Evolutionary conservation across 1,284 basidiomycete species (phyloP), one percentile per base, ranked within the genome.

Genomic region (Sporisorium scitamineum): DNA sequence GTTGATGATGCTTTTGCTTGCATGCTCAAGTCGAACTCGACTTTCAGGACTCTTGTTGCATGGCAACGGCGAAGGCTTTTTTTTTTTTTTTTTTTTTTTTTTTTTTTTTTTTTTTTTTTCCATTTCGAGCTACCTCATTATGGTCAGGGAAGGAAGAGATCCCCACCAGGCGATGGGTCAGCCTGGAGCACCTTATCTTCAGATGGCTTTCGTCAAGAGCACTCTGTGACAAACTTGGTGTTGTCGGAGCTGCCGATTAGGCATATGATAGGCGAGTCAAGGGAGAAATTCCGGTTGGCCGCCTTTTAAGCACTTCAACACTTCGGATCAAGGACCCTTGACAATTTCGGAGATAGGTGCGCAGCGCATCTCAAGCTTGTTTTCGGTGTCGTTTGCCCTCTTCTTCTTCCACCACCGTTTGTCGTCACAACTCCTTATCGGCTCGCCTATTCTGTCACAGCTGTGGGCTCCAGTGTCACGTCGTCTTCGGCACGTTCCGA

Each of bases 321-420:
- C 53, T 22, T 64, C 54, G 54, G 54, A 57, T 57, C 54, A 64
- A 53, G 41, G 41, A 29, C 39, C 44, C 51, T 61, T 42, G 34
- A 55, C 45, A 54, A 54, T 59, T 65, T 65, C 63, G 63, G 63
- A 65, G 51, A 59, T 68, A 68, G 65, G 54, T 26, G 29, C 48
- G n/a, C 27, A 24, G 52, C 22, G 58, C 52, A 31, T 24, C 42
- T 24, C 16, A 57, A 67, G 59, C 65, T 54, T 26, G 42, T 24
- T 55, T 44, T 32, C n/a, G 9, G 48, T 47, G 44, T 57, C 32
- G 29, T 58, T 26, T 14, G 27, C 29, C 41, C 13, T 29, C 45
- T 22, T 41, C 48, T 54, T 48, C 54, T 22, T 20, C 54, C 57
- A 54, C 50, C 42, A 39, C 37, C 11, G 27, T 31, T 41, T 2